phyloP scores from a whole-genome alignment of 345 rosid species.

The Lepidium didymum region DNA sequence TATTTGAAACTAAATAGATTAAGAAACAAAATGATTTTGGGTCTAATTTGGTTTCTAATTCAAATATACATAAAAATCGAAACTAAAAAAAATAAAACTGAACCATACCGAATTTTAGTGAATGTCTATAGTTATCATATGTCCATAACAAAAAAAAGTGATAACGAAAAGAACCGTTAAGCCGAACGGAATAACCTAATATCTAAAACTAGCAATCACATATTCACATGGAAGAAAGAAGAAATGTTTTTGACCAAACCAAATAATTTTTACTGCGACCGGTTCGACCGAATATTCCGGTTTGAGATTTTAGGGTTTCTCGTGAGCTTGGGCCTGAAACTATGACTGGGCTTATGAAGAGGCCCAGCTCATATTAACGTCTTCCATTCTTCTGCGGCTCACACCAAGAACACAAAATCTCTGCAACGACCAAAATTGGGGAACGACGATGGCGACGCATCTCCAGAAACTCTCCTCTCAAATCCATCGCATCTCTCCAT shows the following conservation, averaged over 20 bases:
- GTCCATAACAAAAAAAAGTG: too few species aligned
- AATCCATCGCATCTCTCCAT: constrained; percentile 46
- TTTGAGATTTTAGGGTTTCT: background rate
- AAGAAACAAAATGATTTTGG: too few species aligned
- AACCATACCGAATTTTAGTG: too few species aligned
- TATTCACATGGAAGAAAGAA: background rate
- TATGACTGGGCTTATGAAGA: background rate
- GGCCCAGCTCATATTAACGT: background rate
- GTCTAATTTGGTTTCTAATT: too few species aligned
- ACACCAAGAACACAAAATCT: background rate
- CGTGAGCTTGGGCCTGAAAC: background rate
- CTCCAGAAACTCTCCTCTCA: constrained; percentile 58
- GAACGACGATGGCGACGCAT: constrained; percentile 43
- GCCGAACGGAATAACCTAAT: too few species aligned
- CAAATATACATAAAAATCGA: too few species aligned
- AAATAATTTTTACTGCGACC: background rate
- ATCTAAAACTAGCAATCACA: too few species aligned
- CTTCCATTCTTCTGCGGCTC: background rate
- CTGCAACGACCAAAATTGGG: constrained; percentile 7
- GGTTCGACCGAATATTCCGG: background rate
- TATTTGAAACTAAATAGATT: too few species aligned
- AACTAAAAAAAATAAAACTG: too few species aligned
- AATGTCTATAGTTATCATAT: too few species aligned
- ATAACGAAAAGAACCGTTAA: too few species aligned
- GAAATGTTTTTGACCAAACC: background rate